These are phyloP conservation scores for Endocarpon pusillum DNA, from an alignment of 495 filamentous ascomycete species.

Conservation along the genomic window DNA sequence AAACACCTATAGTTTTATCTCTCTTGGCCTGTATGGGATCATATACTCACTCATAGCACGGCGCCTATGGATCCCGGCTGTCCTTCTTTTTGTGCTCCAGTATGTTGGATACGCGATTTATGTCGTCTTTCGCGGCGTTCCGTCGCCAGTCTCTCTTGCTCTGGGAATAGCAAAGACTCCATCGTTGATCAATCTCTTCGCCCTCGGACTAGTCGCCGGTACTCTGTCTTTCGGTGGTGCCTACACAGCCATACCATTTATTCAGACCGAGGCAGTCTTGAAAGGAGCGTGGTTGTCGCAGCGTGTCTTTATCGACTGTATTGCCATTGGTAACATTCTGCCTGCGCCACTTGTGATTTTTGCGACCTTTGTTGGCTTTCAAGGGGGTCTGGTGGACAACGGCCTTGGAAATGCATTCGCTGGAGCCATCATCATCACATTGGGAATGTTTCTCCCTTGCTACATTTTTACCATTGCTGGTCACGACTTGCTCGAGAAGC, in stretches of 20 bases:
- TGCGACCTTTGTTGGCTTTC: constrained; percentile 21
- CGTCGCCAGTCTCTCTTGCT: constrained; percentile 18
- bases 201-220: constrained; percentile 21
- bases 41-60: constrained; percentile 14
- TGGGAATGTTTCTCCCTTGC: constrained; percentile 23
- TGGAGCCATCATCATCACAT: constrained; percentile 18
- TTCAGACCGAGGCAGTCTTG: constrained; percentile 22
- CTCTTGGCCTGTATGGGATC: constrained; percentile 18
- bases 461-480: constrained; percentile 22
- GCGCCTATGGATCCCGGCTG: constrained; percentile 13
- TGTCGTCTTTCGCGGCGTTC: constrained; percentile 16
- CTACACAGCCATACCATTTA: constrained; percentile 22
- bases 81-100: constrained; percentile 16
- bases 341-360: constrained; percentile 24
- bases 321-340: constrained; percentile 21
- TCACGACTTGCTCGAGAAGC: constrained; percentile 15
- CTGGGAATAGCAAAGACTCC: constrained; percentile 20
- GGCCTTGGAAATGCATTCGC: constrained; percentile 16
- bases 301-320: constrained; percentile 20
- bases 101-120: constrained; percentile 19
- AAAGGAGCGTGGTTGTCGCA: constrained; percentile 19
- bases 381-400: constrained; percentile 15
- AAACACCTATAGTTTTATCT: constrained; percentile 15
- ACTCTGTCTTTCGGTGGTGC: constrained; percentile 21
- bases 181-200: constrained; percentile 17